A percentile compares a stretch with the other conserved stretches of the same genome.
These are phyloP conservation scores for Boletus tomentosulus DNA, from an alignment of 768 basidiomycete species.

Conservation along the genomic window DNA sequence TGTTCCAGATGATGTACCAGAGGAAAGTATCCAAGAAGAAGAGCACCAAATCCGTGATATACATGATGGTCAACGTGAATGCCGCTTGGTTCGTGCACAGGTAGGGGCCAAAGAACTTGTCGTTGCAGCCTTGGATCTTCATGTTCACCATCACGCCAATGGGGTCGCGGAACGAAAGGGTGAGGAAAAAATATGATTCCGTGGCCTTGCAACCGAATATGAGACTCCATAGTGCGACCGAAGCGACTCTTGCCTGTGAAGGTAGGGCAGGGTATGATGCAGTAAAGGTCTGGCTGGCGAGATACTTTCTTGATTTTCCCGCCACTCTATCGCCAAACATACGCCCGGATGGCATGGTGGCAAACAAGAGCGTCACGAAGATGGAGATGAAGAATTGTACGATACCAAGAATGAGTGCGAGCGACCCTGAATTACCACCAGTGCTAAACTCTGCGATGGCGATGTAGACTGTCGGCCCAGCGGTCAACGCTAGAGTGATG, in stretches of 20 bases:
- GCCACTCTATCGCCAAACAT: slow-evolving; percentile 99
- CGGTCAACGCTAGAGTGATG: slow-evolving; percentile 86
- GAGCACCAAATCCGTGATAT: slow-evolving; percentile 93
- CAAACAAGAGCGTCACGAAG: slow-evolving; percentile 79
- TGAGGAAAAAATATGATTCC: slow-evolving; percentile 98
- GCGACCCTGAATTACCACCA: slow-evolving; percentile 56
- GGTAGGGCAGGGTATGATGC: slow-evolving; percentile 83
- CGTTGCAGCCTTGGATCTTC: slow-evolving; percentile 88
- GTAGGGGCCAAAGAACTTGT: slow-evolving; percentile 77
- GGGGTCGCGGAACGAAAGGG: slow-evolving; percentile 88
- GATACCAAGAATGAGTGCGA: slow-evolving; percentile 90
- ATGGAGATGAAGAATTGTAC: slow-evolving; percentile 96
- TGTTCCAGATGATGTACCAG: slow-evolving; percentile 99
- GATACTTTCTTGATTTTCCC: slow-evolving; percentile 93
- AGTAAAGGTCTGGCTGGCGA: slow-evolving; percentile 97
- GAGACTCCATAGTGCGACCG: slow-evolving; percentile 80
- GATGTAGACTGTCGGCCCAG: slow-evolving; percentile 92
- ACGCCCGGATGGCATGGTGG: slow-evolving; percentile 89
- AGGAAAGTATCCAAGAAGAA: slow-evolving; percentile 99
- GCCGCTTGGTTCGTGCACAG: slow-evolving; percentile 92
- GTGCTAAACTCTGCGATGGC: slow-evolving; percentile 70
- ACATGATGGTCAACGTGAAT: slow-evolving; percentile 97
- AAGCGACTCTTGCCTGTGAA: slow-evolving; percentile 65
- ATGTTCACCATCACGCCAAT: slow-evolving; percentile 95
- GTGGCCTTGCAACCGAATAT: slow-evolving; percentile 95